Evolutionary conservation across 495 filamentous ascomycete species (phyloP).

Genomic region (Neurospora pannonica): DNA sequence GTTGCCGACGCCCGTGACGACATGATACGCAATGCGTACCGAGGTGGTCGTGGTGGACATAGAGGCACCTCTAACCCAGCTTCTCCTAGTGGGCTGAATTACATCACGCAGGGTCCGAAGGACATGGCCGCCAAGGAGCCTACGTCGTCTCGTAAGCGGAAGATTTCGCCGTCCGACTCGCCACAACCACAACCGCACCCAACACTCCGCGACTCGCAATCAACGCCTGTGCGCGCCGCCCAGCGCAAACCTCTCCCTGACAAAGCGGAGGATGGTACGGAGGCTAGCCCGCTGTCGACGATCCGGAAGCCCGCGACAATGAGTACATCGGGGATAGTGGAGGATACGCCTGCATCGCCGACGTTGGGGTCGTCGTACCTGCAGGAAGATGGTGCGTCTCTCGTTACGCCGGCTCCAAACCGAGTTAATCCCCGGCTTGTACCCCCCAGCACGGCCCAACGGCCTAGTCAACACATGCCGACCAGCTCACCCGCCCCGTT

Average conservation of each 20-base stretch:
- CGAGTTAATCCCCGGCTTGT: conserved; percentile 75
- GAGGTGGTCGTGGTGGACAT: conserved; percentile 46
- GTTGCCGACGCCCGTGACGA: conserved; percentile 71
- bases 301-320: conserved; percentile 27
- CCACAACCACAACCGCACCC: conserved; percentile 39
- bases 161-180: conserved; percentile 40
- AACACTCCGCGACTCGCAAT: conserved; percentile 37
- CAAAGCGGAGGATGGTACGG: conserved; percentile 20
- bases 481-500: conserved; percentile 95
- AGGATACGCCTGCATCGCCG: conserved; percentile 55
- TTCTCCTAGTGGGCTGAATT: conserved; percentile 44
- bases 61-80: conserved; percentile 48
- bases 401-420: conserved; percentile 80
- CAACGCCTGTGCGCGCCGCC: conserved; percentile 48
- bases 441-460: conserved; percentile 78
- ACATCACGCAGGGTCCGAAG: conserved; percentile 37
- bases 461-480: conserved; percentile 90
- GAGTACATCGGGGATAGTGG: conserved; percentile 47
- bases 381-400: conserved; percentile 41
- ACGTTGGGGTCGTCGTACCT: conserved; percentile 55
- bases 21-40: conserved; percentile 40
- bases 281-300: conserved; percentile 42
- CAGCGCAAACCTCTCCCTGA: conserved; percentile 39
- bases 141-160: conserved; percentile 35
- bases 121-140: conserved; percentile 37